Evolutionary conservation across 345 rosid genomes (phyloP), one percentile per base, ranked within the genome.

Genomic region (Gossypium herbaceum): DNA sequence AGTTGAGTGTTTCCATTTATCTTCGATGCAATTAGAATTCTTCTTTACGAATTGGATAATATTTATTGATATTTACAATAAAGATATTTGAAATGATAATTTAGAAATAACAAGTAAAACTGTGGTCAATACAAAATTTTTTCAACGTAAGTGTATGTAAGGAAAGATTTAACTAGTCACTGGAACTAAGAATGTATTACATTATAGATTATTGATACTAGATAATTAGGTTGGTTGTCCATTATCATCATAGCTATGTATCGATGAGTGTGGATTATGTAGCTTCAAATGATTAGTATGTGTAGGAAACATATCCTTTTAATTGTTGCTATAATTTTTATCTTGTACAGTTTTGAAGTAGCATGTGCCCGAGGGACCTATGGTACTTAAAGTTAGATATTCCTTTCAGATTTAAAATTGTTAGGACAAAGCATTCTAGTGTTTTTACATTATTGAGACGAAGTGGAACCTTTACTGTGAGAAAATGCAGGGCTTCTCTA

Each of bases 401-500:
- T 48, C 27, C 11, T 12, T 55, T 24, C 0, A 12, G 9, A 69
- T n/a, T 43, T 25, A 24, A 48, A 67, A 50, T 17, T 52, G 48
- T 67, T 74, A 63, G 45, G 56, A 67, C 60, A 45, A 34, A 22
- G 62, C 50, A 65, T 60, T 55, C 15, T 10, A 13, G 27, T 59
- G 29, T 34, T 70, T 57, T 48, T 27, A n/a, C 39, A 43, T 59
- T 75, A 50, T 39, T 48, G 50, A 48, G 66, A 71, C 45, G 34
- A 78, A 75, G 77, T 65, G 74, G 81, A 60, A 73, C 61, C 17
- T 71, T 74, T 65, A 47, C 10, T 63, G 0, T 76, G 76, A 25
- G 81, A 75, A 72, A 41, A 25, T 85, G 91, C 89, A 86, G 88
- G 85, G 63, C 71, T 87, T 90, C 82, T 84, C 86, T 52, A 43